Evolutionary conservation across 139 green algal species (phyloP).

Genomic region (Astrephomene gubernaculifera): DNA sequence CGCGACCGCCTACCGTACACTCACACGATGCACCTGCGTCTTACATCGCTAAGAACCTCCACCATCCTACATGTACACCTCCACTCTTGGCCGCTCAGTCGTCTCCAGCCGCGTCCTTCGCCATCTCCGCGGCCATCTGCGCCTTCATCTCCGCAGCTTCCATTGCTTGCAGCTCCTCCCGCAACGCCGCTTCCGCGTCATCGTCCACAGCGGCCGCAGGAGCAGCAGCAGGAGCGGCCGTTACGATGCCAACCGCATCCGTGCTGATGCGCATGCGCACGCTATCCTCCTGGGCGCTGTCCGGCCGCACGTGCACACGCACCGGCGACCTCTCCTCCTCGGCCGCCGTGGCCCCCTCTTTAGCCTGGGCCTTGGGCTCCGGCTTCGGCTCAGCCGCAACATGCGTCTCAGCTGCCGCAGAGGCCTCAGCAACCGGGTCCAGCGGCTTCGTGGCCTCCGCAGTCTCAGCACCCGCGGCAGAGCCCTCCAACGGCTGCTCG

Average conservation of each 20-base stretch:
- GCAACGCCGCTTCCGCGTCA: background rate
- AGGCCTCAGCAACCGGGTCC: background rate
- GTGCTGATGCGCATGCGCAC: conserved; percentile 21
- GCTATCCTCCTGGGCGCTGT: background rate
- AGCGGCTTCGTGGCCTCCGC: background rate
- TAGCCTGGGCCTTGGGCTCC: background rate
- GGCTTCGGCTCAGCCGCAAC: background rate
- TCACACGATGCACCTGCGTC: no score
- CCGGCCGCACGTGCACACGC: conserved; percentile 7
- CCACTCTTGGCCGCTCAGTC: background rate
- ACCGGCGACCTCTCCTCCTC: conserved; percentile 27
- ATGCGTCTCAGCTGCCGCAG: background rate
- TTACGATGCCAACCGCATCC: background rate
- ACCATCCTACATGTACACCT: no score
- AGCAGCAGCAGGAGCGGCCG: background rate
- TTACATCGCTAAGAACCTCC: no score
- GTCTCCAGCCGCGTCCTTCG: background rate
- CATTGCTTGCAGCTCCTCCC: background rate
- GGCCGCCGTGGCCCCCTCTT: background rate
- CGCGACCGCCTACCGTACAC: no score
- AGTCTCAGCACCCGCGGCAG: no score
- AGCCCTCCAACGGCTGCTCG: background rate
- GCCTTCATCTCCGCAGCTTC: conserved; percentile 10
- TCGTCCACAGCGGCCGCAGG: background rate
- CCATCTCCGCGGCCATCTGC: background rate